Percentiles rank a stretch among this genome's conserved stretches.
These are phyloP conservation scores for Pythium phragmitis DNA, from an alignment of 352 stramenopile species.

Conservation along the genomic window DNA sequence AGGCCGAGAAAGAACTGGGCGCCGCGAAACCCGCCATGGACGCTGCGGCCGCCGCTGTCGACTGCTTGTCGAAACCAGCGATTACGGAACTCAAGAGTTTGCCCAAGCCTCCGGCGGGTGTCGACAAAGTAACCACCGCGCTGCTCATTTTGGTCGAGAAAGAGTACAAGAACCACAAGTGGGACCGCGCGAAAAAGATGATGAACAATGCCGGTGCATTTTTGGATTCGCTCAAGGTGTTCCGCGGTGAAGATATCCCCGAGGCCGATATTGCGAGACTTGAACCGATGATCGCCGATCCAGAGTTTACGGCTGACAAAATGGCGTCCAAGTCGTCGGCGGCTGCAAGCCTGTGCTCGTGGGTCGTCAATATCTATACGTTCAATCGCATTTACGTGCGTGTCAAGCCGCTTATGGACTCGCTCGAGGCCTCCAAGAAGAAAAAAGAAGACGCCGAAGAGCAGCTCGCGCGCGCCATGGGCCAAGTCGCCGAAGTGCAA, in stretches of 20 bases:
- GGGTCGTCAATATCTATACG: slow-evolving; percentile 92
- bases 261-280: slow-evolving; percentile 83
- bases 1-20: slow-evolving; percentile 94
- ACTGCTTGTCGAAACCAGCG: slow-evolving; percentile 96
- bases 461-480: slow-evolving; percentile 78
- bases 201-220: slow-evolving; percentile 94
- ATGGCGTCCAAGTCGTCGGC: slow-evolving; percentile 93
- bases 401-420: slow-evolving; percentile 93
- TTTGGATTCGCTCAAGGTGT: slow-evolving; percentile 88
- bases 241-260: slow-evolving; percentile 90
- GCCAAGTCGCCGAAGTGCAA: slow-evolving; percentile 83
- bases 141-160: slow-evolving; percentile 92
- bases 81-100: slow-evolving; percentile 98
- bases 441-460: slow-evolving; percentile 79
- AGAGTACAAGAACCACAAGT: slow-evolving; percentile 93
- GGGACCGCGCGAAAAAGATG: slow-evolving; percentile 96
- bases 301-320: slow-evolving; percentile 92
- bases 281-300: slow-evolving; percentile 85
- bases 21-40: slow-evolving; percentile 97
- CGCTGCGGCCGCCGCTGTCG: slow-evolving; percentile 92
- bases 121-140: slow-evolving; percentile 92
- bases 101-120: slow-evolving; percentile 92
- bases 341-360: slow-evolving; percentile 90
- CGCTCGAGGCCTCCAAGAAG: slow-evolving; percentile 74
- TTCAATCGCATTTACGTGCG: slow-evolving; percentile 93